A percentile compares a stretch with the other conserved stretches of the same genome.
Evolutionary conservation across 208 protist species (phyloP).

Genomic region (Trypanosoma theileri): DNA sequence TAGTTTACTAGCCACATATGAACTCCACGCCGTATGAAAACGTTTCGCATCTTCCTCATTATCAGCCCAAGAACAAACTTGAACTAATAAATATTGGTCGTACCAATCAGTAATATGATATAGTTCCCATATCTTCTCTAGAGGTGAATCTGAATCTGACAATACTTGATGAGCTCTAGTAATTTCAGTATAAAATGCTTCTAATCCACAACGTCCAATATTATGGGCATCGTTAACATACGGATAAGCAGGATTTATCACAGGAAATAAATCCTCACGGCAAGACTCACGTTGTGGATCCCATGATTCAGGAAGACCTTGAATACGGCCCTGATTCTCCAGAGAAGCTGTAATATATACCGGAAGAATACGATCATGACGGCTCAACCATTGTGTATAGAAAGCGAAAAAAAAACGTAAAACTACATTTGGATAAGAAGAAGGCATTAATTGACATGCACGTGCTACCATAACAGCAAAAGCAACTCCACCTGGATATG

Average conservation of each 20-base stretch:
- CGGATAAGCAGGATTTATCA: conserved; percentile 97
- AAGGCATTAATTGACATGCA: conserved; percentile 92
- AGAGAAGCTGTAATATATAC: conserved; percentile 64
- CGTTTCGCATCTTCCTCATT: conserved; percentile 27
- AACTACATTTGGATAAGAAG: conserved; percentile 68
- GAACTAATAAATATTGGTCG: conserved; percentile 49
- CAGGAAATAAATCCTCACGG: conserved; percentile 89
- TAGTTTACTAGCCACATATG: conserved; percentile 73
- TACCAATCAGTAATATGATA: conserved; percentile 43
- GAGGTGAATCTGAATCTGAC: background rate
- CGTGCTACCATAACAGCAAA: conserved; percentile 95
- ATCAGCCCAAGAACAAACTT: conserved; percentile 40
- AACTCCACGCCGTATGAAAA: conserved; percentile 57
- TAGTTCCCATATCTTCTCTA: conserved; percentile 51
- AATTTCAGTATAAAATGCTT: conserved; percentile 65
- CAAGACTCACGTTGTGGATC: conserved; percentile 33
- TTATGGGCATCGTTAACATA: conserved; percentile 95
- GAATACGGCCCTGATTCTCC: conserved; percentile 28
- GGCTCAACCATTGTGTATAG: conserved; percentile 71
- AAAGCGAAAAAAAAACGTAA: conserved; percentile 89
- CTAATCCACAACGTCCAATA: conserved; percentile 67
- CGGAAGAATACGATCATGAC: conserved; percentile 38
- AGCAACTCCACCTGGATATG: conserved; percentile 95
- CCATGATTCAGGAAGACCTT: conserved; percentile 72
- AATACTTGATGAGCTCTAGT: conserved; percentile 47